These are phyloP conservation scores for Inonotus hispidus DNA, from an alignment of 1,284 basidiomycete species.

Conservation along the genomic window DNA sequence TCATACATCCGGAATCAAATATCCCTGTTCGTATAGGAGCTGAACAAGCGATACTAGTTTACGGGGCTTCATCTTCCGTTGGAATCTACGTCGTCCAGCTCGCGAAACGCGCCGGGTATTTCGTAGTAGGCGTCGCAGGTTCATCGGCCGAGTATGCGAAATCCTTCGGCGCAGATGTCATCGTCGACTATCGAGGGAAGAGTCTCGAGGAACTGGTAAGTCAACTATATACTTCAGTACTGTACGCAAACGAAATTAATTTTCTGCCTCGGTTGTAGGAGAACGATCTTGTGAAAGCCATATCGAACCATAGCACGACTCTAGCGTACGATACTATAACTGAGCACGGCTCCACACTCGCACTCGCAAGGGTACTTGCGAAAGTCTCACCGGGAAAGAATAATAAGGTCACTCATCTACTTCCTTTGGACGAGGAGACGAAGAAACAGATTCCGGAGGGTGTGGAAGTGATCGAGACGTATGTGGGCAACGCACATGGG, in stretches of 20 bases:
- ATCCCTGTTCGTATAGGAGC: not conserved
- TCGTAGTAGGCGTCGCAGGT: conserved; percentile 30
- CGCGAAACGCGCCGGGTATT: conserved; percentile 24
- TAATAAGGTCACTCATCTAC: conserved; percentile 6
- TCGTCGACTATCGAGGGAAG: conserved; percentile 27
- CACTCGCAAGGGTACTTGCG: conserved; percentile 5
- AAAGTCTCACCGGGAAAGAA: conserved; percentile 1
- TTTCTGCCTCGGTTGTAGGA: conserved; percentile 2
- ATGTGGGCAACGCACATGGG: conserved; percentile 8
- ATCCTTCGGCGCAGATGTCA: conserved; percentile 25
- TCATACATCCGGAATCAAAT: no score
- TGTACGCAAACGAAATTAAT: not conserved
- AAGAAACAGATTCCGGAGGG: conserved; percentile 5
- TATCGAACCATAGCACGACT: not conserved
- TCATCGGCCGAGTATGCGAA: conserved; percentile 18
- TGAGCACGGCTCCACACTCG: not conserved
- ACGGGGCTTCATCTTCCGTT: conserved; percentile 30
- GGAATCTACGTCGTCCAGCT: conserved; percentile 31
- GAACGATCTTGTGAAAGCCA: conserved; percentile 7
- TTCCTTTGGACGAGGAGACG: conserved; percentile 2
- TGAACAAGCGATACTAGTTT: conserved; percentile 25
- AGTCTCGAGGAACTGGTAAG: not conserved
- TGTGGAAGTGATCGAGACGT: conserved; percentile 3
- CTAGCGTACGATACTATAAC: conserved; percentile 12
- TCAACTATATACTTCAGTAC: not conserved